These are phyloP conservation scores for Ganoderma boninense DNA, from an alignment of 1,284 basidiomycete species.

Conservation along the genomic window DNA sequence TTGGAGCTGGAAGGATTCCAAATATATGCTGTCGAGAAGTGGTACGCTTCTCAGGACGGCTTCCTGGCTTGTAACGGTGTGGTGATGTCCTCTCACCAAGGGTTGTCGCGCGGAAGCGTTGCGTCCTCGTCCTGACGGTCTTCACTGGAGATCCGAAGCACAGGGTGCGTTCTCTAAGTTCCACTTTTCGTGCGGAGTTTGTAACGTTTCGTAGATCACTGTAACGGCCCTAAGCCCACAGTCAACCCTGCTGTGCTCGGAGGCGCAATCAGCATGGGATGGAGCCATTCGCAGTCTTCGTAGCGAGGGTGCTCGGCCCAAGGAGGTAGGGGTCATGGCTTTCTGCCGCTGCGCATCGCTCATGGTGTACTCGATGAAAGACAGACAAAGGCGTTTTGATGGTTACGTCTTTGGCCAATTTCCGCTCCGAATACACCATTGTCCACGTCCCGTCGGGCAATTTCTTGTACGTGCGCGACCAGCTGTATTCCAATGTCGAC, in stretches of 20 bases:
- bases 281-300: constrained; percentile 65
- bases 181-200: neutral
- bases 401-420: constrained; percentile 84
- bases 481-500: constrained; percentile 81
- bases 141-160: constrained; percentile 78
- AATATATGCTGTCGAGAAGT: constrained; percentile 85
- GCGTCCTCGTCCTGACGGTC: constrained; percentile 69
- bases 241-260: constrained; percentile 48
- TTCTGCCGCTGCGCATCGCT: constrained; percentile 4
- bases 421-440: constrained; percentile 85
- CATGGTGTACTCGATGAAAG: constrained; percentile 41
- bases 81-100: constrained; percentile 43
- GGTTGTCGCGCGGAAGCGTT: constrained; percentile 71
- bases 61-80: constrained; percentile 18
- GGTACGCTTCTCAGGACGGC: constrained; percentile 50
- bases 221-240: constrained; percentile 63
- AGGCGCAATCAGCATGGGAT: constrained; percentile 66
- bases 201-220: constrained; percentile 54
- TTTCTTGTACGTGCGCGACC: constrained; percentile 65
- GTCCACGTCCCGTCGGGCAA: constrained; percentile 78
- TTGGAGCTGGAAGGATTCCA: constrained; percentile 68
- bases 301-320: constrained; percentile 73
- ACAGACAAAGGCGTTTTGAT: constrained; percentile 75
- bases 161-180: constrained; percentile 49
- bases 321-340: constrained; percentile 52